Evolutionary conservation across 805 yeast species (phyloP).

Genomic region (Schizosaccharomyces lindneri): DNA sequence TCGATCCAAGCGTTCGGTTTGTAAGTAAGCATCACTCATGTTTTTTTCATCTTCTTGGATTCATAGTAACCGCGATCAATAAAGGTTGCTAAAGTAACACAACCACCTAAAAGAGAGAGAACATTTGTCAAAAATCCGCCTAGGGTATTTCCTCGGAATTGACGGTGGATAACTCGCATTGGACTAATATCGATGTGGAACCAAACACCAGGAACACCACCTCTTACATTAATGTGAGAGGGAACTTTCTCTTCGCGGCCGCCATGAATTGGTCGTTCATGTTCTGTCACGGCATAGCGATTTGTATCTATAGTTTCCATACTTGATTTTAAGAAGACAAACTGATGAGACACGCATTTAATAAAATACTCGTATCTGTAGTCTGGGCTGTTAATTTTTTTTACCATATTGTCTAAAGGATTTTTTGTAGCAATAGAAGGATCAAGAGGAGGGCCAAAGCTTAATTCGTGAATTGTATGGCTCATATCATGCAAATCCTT

Average conservation of each 20-base stretch:
- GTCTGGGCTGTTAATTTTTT: slow-evolving; percentile 13
- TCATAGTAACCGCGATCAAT: slow-evolving; percentile 73
- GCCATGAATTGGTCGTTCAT: slow-evolving; percentile 62
- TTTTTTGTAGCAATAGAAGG: slow-evolving; percentile 11
- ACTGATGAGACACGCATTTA: slow-evolving; percentile 76
- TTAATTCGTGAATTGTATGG: slow-evolving; percentile 55
- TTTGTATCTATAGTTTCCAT: slow-evolving; percentile 37
- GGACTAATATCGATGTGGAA: slow-evolving; percentile 83
- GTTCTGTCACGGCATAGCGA: slow-evolving; percentile 71
- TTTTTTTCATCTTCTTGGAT: slow-evolving; percentile 52
- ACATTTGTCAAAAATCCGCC: slow-evolving; percentile 62
- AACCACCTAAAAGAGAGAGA: slow-evolving; percentile 78
- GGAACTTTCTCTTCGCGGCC: slow-evolving; percentile 85
- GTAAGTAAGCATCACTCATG: slow-evolving; percentile 11
- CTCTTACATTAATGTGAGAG: slow-evolving; percentile 40
- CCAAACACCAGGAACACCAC: slow-evolving; percentile 80
- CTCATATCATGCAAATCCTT: slow-evolving; percentile 36
- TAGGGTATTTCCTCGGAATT: slow-evolving; percentile 47
- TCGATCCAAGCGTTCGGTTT: background rate
- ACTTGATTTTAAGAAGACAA: slow-evolving; percentile 34
- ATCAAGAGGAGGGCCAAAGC: slow-evolving; percentile 43
- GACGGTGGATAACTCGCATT: slow-evolving; percentile 65
- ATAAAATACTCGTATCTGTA: slow-evolving; percentile 55
- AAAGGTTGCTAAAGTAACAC: slow-evolving; percentile 73
- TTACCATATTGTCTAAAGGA: slow-evolving; percentile 33